Base-by-base conservation (phyloP, 2,329 filamentous ascomycete genomes). In the Aspergillus texensis region DNA sequence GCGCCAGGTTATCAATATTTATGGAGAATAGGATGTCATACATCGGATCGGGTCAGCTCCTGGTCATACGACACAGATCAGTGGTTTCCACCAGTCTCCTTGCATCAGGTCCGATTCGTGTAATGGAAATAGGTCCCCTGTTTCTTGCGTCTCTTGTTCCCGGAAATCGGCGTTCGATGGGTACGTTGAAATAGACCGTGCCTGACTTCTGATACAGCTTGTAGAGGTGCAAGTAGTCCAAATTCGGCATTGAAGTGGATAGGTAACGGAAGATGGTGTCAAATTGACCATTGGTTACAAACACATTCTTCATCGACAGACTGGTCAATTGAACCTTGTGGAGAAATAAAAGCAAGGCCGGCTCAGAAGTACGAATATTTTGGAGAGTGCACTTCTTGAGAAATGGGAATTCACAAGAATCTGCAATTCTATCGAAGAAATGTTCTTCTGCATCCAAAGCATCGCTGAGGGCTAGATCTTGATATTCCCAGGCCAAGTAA, bases 141-240 rank as follows among this genome's bases (percentile, higher is more conserved):
- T 48, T 48, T 48, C 45, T 48, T 26, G n/a, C 12, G 45, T 48
- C 24, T 3, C n/a, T 12, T n/a, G 6, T 24, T 26, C 21, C 45
- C 45, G n/a, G 2, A 48, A 48, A 26, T 48, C 5, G 45, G 21
- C 8, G 45, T 2, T 11, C 45, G n/a, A 4, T 9, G 26, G 45
- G 10, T 2, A 5, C n/a, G 24, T 48, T 6, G 14, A 52, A 52
- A 52, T 52, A 52, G 6, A 52, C 12, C n/a, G 48, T 52, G 10
- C 5, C 12, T 52, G 14, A 5, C n/a, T 52, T 28, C 6, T 28
- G 28, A 1, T 19, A 10, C 24, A 52, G 28, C 26, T 52, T 28
- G 2, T 32, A 48, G 50, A 60, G 50, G 39, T 26, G 58, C 48
- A 55, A 55, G 24, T 45, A 55, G 19, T 28, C 26, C 36, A 60